Conservation (phyloP, 2,329 filamentous ascomycete species). For the Penicillium sp. region DNA sequence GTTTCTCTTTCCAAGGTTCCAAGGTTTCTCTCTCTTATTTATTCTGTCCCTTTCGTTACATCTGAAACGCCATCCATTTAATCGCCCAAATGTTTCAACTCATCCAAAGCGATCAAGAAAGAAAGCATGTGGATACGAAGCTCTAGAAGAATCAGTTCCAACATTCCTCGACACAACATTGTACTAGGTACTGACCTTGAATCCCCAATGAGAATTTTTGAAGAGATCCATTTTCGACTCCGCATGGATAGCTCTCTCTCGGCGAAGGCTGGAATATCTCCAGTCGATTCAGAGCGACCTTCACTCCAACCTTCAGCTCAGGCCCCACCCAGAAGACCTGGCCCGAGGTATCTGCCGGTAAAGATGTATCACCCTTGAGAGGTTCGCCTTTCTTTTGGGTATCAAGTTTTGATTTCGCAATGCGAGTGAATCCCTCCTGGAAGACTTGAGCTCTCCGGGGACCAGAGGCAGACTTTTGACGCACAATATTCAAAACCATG, state of each 20-base stretch:
- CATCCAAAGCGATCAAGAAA: background rate
- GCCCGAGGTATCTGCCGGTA: background rate
- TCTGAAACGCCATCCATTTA: background rate
- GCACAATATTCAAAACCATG: background rate
- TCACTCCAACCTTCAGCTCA: background rate
- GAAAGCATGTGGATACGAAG: background rate
- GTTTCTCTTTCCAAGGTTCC: too few relatives aligned
- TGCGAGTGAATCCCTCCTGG: background rate
- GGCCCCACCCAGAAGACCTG: background rate
- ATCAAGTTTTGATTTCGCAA: background rate
- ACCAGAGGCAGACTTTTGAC: background rate
- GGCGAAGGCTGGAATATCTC: background rate
- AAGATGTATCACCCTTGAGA: background rate
- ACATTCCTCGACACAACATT: background rate
- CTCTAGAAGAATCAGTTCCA: background rate
- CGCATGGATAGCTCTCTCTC: background rate
- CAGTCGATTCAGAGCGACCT: background rate
- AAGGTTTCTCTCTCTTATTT: too few relatives aligned
- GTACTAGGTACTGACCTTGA: background rate
- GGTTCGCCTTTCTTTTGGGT: background rate
- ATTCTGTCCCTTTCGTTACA: too few relatives aligned
- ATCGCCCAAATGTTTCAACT: background rate
- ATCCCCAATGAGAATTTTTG: background rate
- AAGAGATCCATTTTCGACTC: background rate
- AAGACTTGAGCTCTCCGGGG: background rate